Evolutionary conservation across 768 basidiomycete genomes (phyloP).

Genomic region (Lactifluus volemus): DNA sequence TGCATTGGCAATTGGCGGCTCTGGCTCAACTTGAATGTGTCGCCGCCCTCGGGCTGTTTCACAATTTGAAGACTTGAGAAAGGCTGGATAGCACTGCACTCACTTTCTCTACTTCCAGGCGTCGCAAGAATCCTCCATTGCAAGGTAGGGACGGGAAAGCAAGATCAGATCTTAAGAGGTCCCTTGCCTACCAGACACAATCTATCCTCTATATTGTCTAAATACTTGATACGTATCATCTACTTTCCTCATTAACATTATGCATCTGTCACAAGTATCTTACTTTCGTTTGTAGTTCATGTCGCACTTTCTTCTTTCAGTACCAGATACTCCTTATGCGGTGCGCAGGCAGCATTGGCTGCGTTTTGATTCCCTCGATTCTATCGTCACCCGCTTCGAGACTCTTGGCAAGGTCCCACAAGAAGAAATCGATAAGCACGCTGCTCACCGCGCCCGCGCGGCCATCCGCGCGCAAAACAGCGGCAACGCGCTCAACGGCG

Average conservation of each 20-base stretch:
- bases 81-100: too few relatives aligned
- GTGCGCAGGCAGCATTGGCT: constrained; percentile 58
- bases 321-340: constrained; percentile 85
- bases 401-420: constrained; percentile 82
- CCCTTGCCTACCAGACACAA: too few relatives aligned
- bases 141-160: too few relatives aligned
- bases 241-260: background rate
- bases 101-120: too few relatives aligned
- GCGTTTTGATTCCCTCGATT: constrained; percentile 47
- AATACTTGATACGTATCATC: background rate
- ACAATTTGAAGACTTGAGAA: too few relatives aligned
- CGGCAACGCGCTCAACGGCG: constrained; percentile 66
- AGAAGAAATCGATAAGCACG: constrained; percentile 83
- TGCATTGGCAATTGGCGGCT: too few relatives aligned
- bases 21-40: too few relatives aligned
- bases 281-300: background rate
- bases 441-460: constrained; percentile 41
- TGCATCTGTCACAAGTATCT: background rate
- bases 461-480: constrained; percentile 28
- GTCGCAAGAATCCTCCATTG: too few relatives aligned
- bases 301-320: constrained; percentile 28
- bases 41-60: too few relatives aligned
- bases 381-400: constrained; percentile 54
- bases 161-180: too few relatives aligned
- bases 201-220: background rate